A percentile compares a stretch with the other conserved stretches of the same genome.
Evolutionary conservation across 139 green algal species (phyloP).

Genomic region (Micromonas pusilla): DNA sequence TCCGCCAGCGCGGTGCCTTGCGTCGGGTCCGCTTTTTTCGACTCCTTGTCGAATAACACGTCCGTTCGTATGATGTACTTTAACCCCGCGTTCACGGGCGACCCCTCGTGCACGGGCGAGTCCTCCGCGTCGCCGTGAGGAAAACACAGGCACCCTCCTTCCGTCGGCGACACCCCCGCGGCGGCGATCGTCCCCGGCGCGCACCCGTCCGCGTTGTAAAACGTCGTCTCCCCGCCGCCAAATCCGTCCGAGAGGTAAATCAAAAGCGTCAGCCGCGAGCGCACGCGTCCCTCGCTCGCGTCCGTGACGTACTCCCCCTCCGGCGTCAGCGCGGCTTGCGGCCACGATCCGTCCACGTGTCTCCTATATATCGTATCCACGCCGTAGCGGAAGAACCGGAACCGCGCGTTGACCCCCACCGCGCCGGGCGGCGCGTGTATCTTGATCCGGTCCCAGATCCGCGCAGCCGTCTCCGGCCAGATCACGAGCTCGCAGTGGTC

Average conservation of each 20-base stretch:
- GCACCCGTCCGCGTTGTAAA: conserved; percentile 11
- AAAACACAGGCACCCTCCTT: conserved; percentile 31
- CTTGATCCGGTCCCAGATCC: not conserved
- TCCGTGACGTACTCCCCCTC: conserved; percentile 19
- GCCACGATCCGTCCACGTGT: conserved; percentile 34
- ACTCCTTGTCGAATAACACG: conserved; percentile 31
- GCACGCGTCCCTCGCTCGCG: not conserved
- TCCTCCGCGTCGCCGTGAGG: conserved; percentile 27
- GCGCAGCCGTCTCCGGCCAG: not conserved
- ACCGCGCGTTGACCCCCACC: conserved; percentile 27
- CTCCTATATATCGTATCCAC: conserved; percentile 22
- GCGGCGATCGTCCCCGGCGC: not conserved
- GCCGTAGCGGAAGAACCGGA: conserved; percentile 28
- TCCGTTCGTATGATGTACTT: conserved; percentile 40
- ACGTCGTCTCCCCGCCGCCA: conserved; percentile 33
- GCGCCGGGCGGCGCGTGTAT: not conserved
- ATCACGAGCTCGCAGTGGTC: conserved; percentile 18
- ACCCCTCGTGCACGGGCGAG: conserved; percentile 35
- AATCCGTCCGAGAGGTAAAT: conserved; percentile 38
- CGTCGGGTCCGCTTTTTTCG: too few species aligned
- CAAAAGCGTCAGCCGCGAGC: conserved; percentile 31
- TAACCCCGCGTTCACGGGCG: not conserved
- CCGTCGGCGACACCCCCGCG: conserved; percentile 1
- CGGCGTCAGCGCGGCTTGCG: not conserved
- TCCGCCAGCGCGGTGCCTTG: not conserved